These are phyloP conservation scores for Tuber indicum DNA, from an alignment of 495 filamentous ascomycete species.

Conservation along the genomic window DNA sequence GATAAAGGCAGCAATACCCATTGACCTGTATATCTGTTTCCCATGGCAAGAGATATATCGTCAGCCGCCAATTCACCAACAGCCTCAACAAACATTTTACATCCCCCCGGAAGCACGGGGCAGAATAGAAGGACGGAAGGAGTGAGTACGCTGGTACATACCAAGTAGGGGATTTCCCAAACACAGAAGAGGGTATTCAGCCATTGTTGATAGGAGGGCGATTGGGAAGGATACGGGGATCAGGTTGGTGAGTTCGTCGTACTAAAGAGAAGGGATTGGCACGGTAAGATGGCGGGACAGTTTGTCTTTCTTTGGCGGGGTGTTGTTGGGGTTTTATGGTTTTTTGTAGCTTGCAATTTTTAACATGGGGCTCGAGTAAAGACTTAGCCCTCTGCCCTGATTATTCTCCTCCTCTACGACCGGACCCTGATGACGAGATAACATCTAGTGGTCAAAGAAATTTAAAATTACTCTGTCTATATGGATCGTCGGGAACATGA, in stretches of 20 bases:
- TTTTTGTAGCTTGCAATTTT: not conserved
- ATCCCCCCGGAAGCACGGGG: not conserved
- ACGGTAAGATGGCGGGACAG: not conserved
- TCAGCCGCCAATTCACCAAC: constrained; percentile 7
- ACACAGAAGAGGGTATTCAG: constrained; percentile 73
- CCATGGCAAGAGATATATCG: not conserved
- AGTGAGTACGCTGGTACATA: constrained; percentile 45
- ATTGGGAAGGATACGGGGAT: not conserved
- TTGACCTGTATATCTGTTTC: constrained; percentile 79
- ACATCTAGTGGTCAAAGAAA: not conserved
- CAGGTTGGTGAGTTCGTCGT: constrained; percentile 7
- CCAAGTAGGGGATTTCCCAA: constrained; percentile 95
- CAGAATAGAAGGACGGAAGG: constrained; percentile 5
- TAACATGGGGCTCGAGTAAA: not conserved
- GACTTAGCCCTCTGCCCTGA: not conserved
- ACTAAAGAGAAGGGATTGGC: not conserved
- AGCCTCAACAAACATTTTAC: not conserved
- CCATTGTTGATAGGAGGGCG: constrained; percentile 19
- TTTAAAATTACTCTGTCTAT: constrained; percentile 1
- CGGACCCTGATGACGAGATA: not conserved
- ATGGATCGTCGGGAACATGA: not conserved
- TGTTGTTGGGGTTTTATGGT: not conserved
- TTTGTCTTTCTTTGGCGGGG: not conserved
- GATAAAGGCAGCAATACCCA: constrained; percentile 49
- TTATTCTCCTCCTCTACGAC: not conserved